Base-by-base conservation (phyloP, 2,329 filamentous ascomycete genomes). In the Gremmenia infestans region DNA sequence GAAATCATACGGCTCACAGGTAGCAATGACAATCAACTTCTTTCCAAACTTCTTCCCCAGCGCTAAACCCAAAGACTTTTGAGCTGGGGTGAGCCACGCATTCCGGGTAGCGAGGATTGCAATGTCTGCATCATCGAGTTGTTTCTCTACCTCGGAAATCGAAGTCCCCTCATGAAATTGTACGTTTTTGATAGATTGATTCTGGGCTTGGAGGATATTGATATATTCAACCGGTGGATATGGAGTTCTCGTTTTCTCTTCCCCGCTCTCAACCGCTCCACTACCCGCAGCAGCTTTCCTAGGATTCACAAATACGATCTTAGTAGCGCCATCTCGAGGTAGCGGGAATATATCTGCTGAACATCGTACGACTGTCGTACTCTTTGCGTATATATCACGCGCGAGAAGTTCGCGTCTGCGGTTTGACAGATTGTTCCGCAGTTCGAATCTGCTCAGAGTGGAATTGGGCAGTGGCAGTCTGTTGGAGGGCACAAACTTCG, bases 1-100 rank as follows among this genome's bases (percentile, higher is more conserved):
- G 25, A 77, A 75, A 56, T 77, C 75, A 53, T 76, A 76, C 2
- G 74, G 74, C 59, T 70, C 73, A 54, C 72, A 74, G 4, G 71
- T 73, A 32, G 73, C 74, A 58, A 77, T 66, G 11, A 68, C 63
- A 46, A 76, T 69, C 40, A 74, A 48, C 8, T 65, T 70, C 5
- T 63, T 64, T 25, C 65, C 60, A 14, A 60, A 48, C 37, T 64
- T 66, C 7, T 60, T 61, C 19, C 68, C 63, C 19, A 75, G 63
- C n/a, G 68, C 60, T 11, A 69, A 57, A 0, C 70, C 73, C 11
- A 75, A 57, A 0, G 59, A 56, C 48, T 66, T 70, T 52, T 77
- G 73, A 50, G 71, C 72, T 1, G 65, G 59, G 12, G 69, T 72
- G 46, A 72, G 64, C 11, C 62, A 67, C 28, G 73, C 72, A 61